phyloP scores from a whole-genome alignment of 108 stramenopile genomes.

The Conticribra weissflogii region DNA sequence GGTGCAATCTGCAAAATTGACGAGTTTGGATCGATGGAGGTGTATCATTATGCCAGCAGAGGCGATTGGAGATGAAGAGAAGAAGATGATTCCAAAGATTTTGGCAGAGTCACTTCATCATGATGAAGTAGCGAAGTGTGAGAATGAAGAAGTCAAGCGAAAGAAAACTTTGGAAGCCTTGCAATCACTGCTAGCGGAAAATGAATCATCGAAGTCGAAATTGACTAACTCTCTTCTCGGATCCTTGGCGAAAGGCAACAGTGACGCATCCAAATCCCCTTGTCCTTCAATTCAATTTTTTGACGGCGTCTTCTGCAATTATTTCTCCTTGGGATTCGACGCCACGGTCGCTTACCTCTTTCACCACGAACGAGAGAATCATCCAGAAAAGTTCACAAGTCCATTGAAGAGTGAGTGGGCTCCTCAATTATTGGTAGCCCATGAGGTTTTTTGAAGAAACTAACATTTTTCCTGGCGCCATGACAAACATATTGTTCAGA shows the following conservation, averaged over 20 bases:
- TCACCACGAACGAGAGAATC: slow-evolving; percentile 55
- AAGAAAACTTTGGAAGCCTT: not conserved
- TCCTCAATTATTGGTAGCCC: too few relatives aligned
- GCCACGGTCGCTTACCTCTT: slow-evolving; percentile 63
- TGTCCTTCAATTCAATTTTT: slow-evolving; percentile 26
- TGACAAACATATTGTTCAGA: slow-evolving; percentile 31
- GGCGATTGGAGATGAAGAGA: slow-evolving; percentile 41
- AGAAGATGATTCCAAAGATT: slow-evolving; percentile 51
- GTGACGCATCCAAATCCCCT: not conserved
- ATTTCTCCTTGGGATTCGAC: slow-evolving; percentile 76
- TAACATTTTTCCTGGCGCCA: too few relatives aligned
- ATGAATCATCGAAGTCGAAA: not conserved
- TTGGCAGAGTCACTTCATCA: slow-evolving; percentile 23
- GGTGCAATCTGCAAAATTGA: slow-evolving; percentile 42
- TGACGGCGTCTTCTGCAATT: slow-evolving; percentile 80
- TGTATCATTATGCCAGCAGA: slow-evolving; percentile 45
- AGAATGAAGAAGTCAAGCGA: not conserved
- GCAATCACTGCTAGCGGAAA: slow-evolving; percentile 5
- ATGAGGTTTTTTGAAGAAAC: too few relatives aligned
- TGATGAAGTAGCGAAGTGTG: not conserved
- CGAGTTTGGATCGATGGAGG: slow-evolving; percentile 61
- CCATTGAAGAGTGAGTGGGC: slow-evolving; percentile 8
- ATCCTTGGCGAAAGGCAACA: too few relatives aligned
- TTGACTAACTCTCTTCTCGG: too few relatives aligned
- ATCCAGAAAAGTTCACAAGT: slow-evolving; percentile 70